Percentiles rank a stretch among this genome's conserved stretches.
Conservation (phyloP, 108 stramenopile genomes). For the Licmophora abbreviata region DNA sequence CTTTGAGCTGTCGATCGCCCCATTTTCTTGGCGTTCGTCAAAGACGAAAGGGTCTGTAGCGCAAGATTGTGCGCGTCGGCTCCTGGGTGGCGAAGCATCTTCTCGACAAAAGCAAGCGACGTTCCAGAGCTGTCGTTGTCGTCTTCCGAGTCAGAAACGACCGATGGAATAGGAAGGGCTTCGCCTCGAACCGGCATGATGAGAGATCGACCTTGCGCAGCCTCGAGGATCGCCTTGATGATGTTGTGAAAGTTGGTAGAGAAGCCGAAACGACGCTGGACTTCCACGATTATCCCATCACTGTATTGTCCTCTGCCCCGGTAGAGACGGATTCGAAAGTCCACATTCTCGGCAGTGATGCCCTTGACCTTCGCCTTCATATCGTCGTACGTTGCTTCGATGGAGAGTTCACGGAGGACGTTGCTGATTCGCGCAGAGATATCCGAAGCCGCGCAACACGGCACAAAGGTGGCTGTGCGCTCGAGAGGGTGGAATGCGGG, state of each 20-base stretch:
- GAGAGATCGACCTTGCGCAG: slow-evolving; percentile 35
- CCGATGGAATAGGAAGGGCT: slow-evolving; percentile 8
- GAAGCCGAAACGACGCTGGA: slow-evolving; percentile 56
- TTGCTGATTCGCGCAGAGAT: slow-evolving; percentile 42
- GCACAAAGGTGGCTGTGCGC: slow-evolving; percentile 45
- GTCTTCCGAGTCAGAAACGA: slow-evolving; percentile 39
- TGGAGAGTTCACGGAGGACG: slow-evolving; percentile 51
- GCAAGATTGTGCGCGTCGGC: slow-evolving; percentile 36
- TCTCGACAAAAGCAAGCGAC: slow-evolving; percentile 32
- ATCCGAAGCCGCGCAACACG: slow-evolving; percentile 13
- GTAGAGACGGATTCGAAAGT: slow-evolving; percentile 64
- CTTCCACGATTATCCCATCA: slow-evolving; percentile 65
- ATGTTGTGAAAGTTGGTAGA: slow-evolving; percentile 35
- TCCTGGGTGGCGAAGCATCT: slow-evolving; percentile 34
- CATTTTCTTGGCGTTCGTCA: slow-evolving; percentile 37
- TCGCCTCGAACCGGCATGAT: slow-evolving; percentile 5
- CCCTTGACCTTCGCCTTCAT: slow-evolving; percentile 53
- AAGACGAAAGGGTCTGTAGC: slow-evolving; percentile 29
- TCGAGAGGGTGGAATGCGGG: slow-evolving; percentile 54
- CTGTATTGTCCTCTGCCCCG: slow-evolving; percentile 29
- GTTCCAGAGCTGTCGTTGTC: slow-evolving; percentile 15
- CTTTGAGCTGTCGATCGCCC: slow-evolving; percentile 14
- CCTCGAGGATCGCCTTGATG: slow-evolving; percentile 53
- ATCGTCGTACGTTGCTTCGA: slow-evolving; percentile 47
- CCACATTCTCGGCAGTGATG: slow-evolving; percentile 37